Evolutionary conservation across 2,329 filamentous ascomycete species (phyloP).

Genomic region (Cadophora sp.): DNA sequence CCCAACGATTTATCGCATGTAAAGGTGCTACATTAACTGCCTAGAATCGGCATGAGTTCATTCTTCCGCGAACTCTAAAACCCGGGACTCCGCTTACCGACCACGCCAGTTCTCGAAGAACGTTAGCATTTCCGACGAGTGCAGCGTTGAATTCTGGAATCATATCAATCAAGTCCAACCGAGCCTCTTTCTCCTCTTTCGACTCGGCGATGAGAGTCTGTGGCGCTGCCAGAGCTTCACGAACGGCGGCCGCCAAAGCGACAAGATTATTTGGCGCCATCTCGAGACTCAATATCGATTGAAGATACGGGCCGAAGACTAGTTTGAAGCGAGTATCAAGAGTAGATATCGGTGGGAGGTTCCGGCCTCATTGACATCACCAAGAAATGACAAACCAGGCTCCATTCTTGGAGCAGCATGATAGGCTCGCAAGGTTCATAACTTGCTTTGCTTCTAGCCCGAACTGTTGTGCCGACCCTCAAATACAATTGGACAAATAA

Average conservation of each 20-base stretch:
- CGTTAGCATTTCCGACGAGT: constrained; percentile 13
- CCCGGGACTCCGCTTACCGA: not conserved
- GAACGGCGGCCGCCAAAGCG: constrained; percentile 16
- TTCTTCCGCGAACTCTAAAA: not conserved
- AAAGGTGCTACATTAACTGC: constrained; percentile 10
- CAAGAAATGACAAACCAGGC: not conserved
- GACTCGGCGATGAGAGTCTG: constrained; percentile 10
- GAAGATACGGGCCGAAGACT: not conserved
- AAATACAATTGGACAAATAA: not conserved
- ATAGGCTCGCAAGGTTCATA: not conserved
- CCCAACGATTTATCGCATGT: constrained; percentile 15
- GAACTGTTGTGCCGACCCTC: not conserved
- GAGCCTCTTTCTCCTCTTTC: constrained; percentile 15
- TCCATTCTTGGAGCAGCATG: not conserved
- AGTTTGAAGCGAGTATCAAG: not conserved
- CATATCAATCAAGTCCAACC: constrained; percentile 19
- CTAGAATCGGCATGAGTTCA: not conserved
- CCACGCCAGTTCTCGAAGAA: constrained; percentile 19
- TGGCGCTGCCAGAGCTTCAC: constrained; percentile 13
- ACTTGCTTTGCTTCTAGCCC: not conserved
- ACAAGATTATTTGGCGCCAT: constrained; percentile 16
- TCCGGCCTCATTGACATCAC: not conserved
- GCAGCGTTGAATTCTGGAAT: constrained; percentile 19
- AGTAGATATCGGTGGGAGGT: not conserved
- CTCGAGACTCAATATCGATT: not conserved